These are phyloP conservation scores for Chionographis japonica DNA, from an alignment of 106 monocot genomes.

Conservation along the genomic window DNA sequence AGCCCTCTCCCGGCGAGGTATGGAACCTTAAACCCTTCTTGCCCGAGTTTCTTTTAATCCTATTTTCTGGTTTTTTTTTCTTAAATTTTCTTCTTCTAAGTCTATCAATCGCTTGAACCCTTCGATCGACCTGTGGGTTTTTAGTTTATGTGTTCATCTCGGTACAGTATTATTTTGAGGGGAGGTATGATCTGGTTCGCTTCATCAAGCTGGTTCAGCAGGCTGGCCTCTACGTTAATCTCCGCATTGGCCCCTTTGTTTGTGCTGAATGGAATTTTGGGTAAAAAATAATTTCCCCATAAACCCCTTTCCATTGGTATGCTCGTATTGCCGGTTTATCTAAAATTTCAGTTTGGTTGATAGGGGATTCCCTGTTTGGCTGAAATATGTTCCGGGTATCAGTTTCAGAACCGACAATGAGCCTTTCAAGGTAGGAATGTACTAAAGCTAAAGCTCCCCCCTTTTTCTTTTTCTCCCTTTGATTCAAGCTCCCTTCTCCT, in stretches of 20 bases:
- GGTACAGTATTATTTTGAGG: slow-evolving; percentile 79
- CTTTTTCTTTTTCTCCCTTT: no score
- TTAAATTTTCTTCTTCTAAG: neutral
- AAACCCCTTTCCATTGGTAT: neutral
- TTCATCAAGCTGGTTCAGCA: slow-evolving; percentile 91
- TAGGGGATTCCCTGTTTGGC: slow-evolving; percentile 97
- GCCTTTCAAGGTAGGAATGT: slow-evolving; percentile 77
- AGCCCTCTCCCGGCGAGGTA: slow-evolving; percentile 70
- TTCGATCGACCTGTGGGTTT: neutral
- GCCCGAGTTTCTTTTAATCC: neutral
- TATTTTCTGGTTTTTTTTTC: neutral
- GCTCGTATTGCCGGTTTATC: no score
- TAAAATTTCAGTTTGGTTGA: slow-evolving; percentile 6
- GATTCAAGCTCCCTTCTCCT: neutral
- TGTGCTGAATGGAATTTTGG: slow-evolving; percentile 99
- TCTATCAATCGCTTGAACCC: neutral
- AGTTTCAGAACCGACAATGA: slow-evolving; percentile 93
- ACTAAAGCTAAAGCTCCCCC: neutral
- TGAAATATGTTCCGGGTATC: slow-evolving; percentile 83
- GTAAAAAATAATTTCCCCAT: slow-evolving; percentile 22
- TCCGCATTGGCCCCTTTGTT: slow-evolving; percentile 93
- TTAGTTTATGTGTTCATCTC: slow-evolving; percentile 1
- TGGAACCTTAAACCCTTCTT: neutral
- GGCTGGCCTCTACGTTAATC: slow-evolving; percentile 84
- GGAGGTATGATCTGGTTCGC: slow-evolving; percentile 78